Percentiles rank a stretch among this genome's conserved stretches.
Conservation (phyloP, 345 rosid species). For the Schrenkiella parvula region DNA sequence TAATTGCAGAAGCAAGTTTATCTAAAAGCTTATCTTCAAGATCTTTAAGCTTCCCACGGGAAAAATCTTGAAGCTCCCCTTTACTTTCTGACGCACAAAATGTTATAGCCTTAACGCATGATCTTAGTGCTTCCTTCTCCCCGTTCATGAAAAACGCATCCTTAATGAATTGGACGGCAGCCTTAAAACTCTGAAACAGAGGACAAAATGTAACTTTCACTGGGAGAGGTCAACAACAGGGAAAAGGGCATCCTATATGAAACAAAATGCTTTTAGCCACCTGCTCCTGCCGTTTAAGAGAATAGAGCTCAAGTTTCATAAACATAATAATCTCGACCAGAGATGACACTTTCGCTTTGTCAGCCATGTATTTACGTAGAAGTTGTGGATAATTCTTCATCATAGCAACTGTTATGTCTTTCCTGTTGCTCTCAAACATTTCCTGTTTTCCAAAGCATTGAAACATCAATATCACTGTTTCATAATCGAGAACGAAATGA, state of each 20-base stretch:
- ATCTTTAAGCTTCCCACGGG: constrained; percentile 71
- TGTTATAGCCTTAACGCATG: constrained; percentile 85
- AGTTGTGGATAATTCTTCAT: constrained; percentile 87
- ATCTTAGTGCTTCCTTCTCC: constrained; percentile 85
- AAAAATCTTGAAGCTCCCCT: constrained; percentile 95
- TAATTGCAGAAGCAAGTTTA: constrained; percentile 75
- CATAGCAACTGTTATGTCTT: constrained; percentile 78
- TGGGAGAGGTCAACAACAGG: constrained; percentile 14
- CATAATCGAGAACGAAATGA: constrained; percentile 9
- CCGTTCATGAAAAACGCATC: constrained; percentile 95
- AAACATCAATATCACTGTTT: constrained; percentile 25
- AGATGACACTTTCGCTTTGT: constrained; percentile 79
- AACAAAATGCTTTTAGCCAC: constrained; percentile 36
- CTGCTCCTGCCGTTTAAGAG: constrained; percentile 96
- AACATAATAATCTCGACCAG: constrained; percentile 71
- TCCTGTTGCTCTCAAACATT: constrained; percentile 65
- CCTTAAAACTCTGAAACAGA: constrained; percentile 70
- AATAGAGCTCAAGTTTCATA: constrained; percentile 91
- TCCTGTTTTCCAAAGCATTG: constrained; percentile 48
- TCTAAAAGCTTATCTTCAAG: constrained; percentile 88
- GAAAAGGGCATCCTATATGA: background rate
- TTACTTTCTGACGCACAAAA: constrained; percentile 77
- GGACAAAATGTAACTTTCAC: constrained; percentile 14
- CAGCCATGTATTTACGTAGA: constrained; percentile 85
- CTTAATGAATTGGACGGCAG: constrained; percentile 71